These are phyloP conservation scores for Oehlia diaphana DNA, from an alignment of 192 early-diverging fungal genomes.

Conservation along the genomic window DNA sequence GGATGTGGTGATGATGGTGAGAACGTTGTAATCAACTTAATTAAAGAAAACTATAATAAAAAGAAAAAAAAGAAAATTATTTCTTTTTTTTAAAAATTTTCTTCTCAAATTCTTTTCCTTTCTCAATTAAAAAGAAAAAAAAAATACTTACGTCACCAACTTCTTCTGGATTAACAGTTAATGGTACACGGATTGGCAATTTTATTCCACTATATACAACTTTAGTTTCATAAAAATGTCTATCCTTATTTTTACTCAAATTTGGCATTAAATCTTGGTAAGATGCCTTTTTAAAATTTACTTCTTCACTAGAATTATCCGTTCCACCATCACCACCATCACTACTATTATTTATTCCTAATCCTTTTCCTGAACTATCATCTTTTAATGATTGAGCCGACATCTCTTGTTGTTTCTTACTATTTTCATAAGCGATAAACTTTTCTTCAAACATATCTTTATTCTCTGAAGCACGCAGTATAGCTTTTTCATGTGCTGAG, in stretches of 20 bases:
- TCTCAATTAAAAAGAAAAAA: constrained; percentile 9
- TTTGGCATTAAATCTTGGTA: constrained; percentile 47
- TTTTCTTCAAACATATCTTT: constrained; percentile 85
- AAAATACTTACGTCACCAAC: constrained; percentile 77
- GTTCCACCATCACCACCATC: background rate
- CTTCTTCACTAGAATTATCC: constrained; percentile 31
- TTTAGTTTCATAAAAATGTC: constrained; percentile 84
- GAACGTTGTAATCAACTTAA: constrained; percentile 79
- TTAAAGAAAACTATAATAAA: constrained; percentile 70
- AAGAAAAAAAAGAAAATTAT: background rate
- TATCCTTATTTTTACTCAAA: constrained; percentile 71
- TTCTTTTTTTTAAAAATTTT: background rate
- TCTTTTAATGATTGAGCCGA: background rate
- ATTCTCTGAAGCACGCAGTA: constrained; percentile 80
- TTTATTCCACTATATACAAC: constrained; percentile 83
- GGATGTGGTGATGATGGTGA: constrained; percentile 48
- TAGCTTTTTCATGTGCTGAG: constrained; percentile 75
- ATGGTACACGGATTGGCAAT: constrained; percentile 83
- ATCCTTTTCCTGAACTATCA: constrained; percentile 31
- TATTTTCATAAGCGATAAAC: constrained; percentile 50
- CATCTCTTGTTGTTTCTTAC: constrained; percentile 15
- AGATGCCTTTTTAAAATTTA: constrained; percentile 45
- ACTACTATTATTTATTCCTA: background rate
- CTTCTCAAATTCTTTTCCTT: background rate
- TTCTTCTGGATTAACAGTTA: constrained; percentile 85